Percentiles rank a stretch among this genome's conserved stretches.
Conservation (phyloP, 805 yeast species). For the Lipomyces sp. region DNA sequence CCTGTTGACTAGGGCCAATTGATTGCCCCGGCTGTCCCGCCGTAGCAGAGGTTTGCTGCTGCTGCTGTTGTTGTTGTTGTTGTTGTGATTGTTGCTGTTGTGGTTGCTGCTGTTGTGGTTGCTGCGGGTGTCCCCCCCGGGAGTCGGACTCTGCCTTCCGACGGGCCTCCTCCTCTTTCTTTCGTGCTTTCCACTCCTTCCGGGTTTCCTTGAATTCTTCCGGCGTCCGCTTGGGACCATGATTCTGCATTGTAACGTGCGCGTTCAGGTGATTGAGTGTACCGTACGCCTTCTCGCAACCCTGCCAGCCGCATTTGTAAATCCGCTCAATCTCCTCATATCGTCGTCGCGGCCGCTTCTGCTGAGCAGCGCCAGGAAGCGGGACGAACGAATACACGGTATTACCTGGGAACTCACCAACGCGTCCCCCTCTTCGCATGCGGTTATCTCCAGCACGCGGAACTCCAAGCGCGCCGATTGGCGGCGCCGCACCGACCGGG, state of each 20-base stretch:
- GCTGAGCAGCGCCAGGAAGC: conserved; percentile 41
- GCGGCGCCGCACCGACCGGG: conserved; percentile 15
- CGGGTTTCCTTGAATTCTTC: conserved; percentile 60
- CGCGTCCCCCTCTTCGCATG: conserved; percentile 15
- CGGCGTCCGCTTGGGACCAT: conserved; percentile 60
- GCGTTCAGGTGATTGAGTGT: conserved; percentile 65
- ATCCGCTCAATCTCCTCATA: conserved; percentile 61
- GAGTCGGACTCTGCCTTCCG: conserved; percentile 31
- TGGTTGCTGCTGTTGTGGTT: conserved; percentile 25
- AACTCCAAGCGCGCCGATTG: conserved; percentile 14
- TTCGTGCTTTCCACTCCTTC: conserved; percentile 50
- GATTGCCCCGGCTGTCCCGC: conserved; percentile 1
- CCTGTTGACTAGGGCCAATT: neutral
- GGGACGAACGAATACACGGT: conserved; percentile 41
- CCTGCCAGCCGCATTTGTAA: conserved; percentile 54
- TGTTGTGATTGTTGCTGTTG: conserved; percentile 21
- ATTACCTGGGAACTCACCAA: conserved; percentile 17
- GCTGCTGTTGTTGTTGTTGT: conserved; percentile 21
- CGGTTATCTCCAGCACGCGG: conserved; percentile 7
- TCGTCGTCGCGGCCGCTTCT: conserved; percentile 58
- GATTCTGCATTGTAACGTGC: conserved; percentile 58
- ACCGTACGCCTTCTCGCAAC: conserved; percentile 61
- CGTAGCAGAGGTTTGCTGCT: conserved; percentile 1
- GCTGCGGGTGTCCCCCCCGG: conserved; percentile 10
- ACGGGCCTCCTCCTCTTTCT: conserved; percentile 45